These are phyloP conservation scores for Oleoguttula mirabilis DNA, from an alignment of 495 filamentous ascomycete genomes.

Conservation along the genomic window DNA sequence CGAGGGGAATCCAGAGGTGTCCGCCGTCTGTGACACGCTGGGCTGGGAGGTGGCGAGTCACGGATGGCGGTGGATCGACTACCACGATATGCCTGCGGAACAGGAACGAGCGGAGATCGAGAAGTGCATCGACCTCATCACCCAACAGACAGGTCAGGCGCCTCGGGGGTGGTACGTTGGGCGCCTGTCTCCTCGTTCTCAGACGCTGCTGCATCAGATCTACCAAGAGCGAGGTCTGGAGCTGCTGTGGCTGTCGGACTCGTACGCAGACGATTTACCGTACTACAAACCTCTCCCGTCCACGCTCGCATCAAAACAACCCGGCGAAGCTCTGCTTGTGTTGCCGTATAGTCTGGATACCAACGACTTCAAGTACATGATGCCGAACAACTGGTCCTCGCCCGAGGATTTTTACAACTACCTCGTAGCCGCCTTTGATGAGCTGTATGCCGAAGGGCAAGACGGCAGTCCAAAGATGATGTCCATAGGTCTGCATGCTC, in stretches of 20 bases:
- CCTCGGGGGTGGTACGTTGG: conserved; percentile 5
- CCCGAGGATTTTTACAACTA: conserved; percentile 1
- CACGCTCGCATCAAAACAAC: neutral
- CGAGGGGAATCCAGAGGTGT: conserved; percentile 1
- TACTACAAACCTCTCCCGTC: conserved; percentile 2
- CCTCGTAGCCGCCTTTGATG: conserved; percentile 3
- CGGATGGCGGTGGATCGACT: conserved; percentile 6
- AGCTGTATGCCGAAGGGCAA: conserved; percentile 6
- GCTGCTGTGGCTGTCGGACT: conserved; percentile 5
- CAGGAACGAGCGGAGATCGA: conserved; percentile 3
- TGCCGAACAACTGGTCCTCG: conserved; percentile 3
- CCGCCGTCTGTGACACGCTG: neutral
- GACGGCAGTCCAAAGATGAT: conserved; percentile 6
- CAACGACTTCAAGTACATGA: conserved; percentile 8
- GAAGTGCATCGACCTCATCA: conserved; percentile 2
- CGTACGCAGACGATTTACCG: conserved; percentile 6
- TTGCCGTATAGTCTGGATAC: conserved; percentile 3
- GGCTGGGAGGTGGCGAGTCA: conserved; percentile 6
- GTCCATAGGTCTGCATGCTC: conserved; percentile 1
- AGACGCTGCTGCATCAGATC: neutral
- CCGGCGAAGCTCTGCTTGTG: neutral
- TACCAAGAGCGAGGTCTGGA: conserved; percentile 2
- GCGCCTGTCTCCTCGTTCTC: neutral
- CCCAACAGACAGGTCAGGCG: neutral
- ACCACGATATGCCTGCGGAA: neutral